Evolutionary conservation across 1,284 basidiomycete genomes (phyloP).

Genomic region (Ganoderma lingzhi): DNA sequence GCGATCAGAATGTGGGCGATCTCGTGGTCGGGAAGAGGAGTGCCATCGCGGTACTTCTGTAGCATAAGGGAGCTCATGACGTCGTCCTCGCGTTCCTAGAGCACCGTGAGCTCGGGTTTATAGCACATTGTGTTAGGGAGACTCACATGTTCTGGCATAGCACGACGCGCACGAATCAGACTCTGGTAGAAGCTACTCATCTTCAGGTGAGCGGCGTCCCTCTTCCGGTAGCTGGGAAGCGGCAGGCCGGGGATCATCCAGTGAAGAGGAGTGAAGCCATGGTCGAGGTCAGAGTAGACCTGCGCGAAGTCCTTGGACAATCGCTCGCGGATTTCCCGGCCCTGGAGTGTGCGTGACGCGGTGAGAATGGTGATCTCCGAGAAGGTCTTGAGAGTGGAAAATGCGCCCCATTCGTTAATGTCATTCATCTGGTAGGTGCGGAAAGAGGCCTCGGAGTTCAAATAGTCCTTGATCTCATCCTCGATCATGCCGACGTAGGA

Average conservation of each 20-base stretch:
- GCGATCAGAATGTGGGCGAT: slow-evolving; percentile 98
- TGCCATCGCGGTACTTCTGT: slow-evolving; percentile 90
- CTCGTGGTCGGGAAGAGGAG: slow-evolving; percentile 84
- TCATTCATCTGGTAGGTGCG: slow-evolving; percentile 65
- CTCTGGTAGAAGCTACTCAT: slow-evolving; percentile 95
- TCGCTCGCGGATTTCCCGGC: slow-evolving; percentile 84
- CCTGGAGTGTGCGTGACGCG: slow-evolving; percentile 92
- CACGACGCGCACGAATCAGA: slow-evolving; percentile 85
- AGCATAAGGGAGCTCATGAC: slow-evolving; percentile 93
- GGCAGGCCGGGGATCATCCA: slow-evolving; percentile 97
- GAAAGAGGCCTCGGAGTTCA: slow-evolving; percentile 71
- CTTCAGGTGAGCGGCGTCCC: slow-evolving; percentile 91
- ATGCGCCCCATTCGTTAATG: slow-evolving; percentile 75
- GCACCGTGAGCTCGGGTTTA: slow-evolving; percentile 4
- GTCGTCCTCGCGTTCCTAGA: slow-evolving; percentile 78
- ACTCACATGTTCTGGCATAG: slow-evolving; percentile 54
- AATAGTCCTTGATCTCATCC: slow-evolving; percentile 81
- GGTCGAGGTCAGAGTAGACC: slow-evolving; percentile 91
- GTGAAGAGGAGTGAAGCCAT: slow-evolving; percentile 91
- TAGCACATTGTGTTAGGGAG: neutral
- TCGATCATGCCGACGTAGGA: slow-evolving; percentile 93
- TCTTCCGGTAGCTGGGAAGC: slow-evolving; percentile 85
- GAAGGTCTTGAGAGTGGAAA: slow-evolving; percentile 79
- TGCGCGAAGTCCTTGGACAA: slow-evolving; percentile 90
- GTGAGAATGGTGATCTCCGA: slow-evolving; percentile 97